These are phyloP conservation scores for Aspergillus sp. DNA, from an alignment of 2,329 filamentous ascomycete species.

Conservation along the genomic window DNA sequence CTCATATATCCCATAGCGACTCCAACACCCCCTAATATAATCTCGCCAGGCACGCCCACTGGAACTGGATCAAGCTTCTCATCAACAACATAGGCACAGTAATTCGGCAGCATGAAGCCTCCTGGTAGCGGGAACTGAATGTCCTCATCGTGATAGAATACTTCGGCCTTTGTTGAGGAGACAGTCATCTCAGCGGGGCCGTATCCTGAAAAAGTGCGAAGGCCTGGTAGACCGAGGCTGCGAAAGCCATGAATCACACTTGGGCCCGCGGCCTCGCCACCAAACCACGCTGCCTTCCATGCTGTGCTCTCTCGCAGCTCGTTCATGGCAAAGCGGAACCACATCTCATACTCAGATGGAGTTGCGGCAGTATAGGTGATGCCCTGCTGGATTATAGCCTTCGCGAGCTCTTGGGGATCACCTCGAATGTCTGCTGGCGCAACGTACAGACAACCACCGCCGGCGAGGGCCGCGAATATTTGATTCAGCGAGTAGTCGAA, in stretches of 20 bases:
- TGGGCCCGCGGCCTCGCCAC: slow-evolving; percentile 18
- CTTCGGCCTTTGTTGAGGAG: slow-evolving; percentile 16
- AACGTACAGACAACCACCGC: slow-evolving; percentile 17
- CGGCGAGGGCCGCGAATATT: slow-evolving; percentile 16
- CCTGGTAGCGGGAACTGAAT: slow-evolving; percentile 1
- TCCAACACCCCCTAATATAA: slow-evolving; percentile 35
- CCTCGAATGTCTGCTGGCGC: slow-evolving; percentile 13
- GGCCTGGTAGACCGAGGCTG: neutral
- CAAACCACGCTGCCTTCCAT: slow-evolving; percentile 18
- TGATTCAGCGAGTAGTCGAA: slow-evolving; percentile 17
- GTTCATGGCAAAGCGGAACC: slow-evolving; percentile 14
- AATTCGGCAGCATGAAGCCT: slow-evolving; percentile 34
- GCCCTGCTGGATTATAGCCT: slow-evolving; percentile 14
- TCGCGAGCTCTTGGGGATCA: slow-evolving; percentile 18
- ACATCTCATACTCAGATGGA: slow-evolving; percentile 20
- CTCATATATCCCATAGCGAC: slow-evolving; percentile 21
- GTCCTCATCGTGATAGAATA: slow-evolving; percentile 8
- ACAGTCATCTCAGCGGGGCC: slow-evolving; percentile 21
- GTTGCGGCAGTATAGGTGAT: slow-evolving; percentile 20
- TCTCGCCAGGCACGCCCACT: slow-evolving; percentile 41
- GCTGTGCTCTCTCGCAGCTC: slow-evolving; percentile 9
- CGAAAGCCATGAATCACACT: slow-evolving; percentile 13
- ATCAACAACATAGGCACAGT: slow-evolving; percentile 36
- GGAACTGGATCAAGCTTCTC: slow-evolving; percentile 35
- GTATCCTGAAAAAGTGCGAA: slow-evolving; percentile 1